A percentile compares a stretch with the other conserved stretches of the same genome.
phyloP scores from a whole-genome alignment of 768 basidiomycete species.

The Candolleomyces eurysporus region DNA sequence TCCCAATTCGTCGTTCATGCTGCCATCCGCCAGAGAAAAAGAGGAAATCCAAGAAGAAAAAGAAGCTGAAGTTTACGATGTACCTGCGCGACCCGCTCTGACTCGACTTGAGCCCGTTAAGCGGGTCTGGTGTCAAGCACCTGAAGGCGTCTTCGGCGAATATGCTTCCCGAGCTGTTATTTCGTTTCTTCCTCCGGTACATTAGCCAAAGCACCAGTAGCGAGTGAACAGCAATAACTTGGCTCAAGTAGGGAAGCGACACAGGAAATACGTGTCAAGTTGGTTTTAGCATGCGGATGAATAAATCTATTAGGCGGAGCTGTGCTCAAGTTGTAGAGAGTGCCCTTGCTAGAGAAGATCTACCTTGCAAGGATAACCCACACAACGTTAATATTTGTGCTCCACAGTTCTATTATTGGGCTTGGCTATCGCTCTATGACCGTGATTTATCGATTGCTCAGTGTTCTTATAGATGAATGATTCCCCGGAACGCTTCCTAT shows the following conservation, averaged over 20 bases:
- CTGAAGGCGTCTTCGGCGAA: conserved; percentile 1
- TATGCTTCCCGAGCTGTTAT: no score
- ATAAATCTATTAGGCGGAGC: conserved; percentile 42
- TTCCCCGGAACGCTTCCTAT: no score
- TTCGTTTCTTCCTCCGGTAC: no score
- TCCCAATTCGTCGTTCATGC: background rate
- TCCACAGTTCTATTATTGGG: no score
- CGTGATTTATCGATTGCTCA: no score
- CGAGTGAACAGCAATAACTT: background rate
- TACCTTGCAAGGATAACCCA: no score
- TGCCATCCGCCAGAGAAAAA: background rate
- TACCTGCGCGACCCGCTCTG: conserved; percentile 41
- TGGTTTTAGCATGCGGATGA: conserved; percentile 10
- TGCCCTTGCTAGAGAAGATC: background rate
- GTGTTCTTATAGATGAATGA: no score
- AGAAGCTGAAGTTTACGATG: conserved; percentile 29
- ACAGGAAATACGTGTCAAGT: conserved; percentile 35
- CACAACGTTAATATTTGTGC: no score
- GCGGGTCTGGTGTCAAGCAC: conserved; percentile 39
- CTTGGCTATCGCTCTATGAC: no score
- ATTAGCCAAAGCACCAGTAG: background rate
- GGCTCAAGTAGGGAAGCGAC: conserved; percentile 29
- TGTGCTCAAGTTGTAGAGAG: conserved; percentile 38
- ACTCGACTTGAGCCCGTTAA: conserved; percentile 31
- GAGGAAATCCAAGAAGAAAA: background rate